These are phyloP conservation scores for Tulasnella calospora DNA, from an alignment of 768 basidiomycete genomes.

Conservation along the genomic window DNA sequence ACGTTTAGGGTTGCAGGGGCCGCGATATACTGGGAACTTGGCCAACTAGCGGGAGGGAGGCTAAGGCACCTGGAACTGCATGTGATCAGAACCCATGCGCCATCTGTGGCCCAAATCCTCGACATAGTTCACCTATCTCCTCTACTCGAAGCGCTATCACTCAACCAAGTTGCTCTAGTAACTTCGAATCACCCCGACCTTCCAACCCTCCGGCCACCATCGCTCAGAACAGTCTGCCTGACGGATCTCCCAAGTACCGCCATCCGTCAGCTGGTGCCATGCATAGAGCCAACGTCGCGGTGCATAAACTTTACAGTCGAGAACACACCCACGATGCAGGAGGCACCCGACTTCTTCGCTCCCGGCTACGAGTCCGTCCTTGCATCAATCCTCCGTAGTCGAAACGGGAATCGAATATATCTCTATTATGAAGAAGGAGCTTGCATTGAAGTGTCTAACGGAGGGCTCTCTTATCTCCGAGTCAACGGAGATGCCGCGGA, in stretches of 20 bases:
- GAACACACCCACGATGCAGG: not conserved
- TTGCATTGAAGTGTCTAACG: not conserved
- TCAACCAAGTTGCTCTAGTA: not conserved
- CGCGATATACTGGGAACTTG: not conserved
- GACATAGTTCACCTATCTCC: not conserved
- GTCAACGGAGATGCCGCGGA: not conserved
- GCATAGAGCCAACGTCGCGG: not conserved
- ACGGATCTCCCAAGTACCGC: not conserved
- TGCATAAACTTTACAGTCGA: not conserved
- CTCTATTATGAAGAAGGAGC: not conserved
- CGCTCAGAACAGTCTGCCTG: not conserved
- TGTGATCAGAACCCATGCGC: not conserved
- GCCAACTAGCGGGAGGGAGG: not conserved
- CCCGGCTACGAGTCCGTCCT: not conserved
- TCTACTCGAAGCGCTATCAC: not conserved
- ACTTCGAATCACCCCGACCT: not conserved
- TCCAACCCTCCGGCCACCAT: not conserved
- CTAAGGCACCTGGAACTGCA: not conserved
- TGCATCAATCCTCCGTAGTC: not conserved
- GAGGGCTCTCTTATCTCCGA: not conserved
- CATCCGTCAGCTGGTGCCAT: not conserved
- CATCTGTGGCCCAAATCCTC: not conserved
- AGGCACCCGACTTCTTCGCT: not conserved
- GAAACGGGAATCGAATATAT: not conserved
- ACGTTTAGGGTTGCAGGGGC: not conserved